A percentile compares a stretch with the other conserved stretches of the same genome.
Evolutionary conservation across 768 basidiomycete species (phyloP).

Genomic region (Agaricus bisporus): DNA sequence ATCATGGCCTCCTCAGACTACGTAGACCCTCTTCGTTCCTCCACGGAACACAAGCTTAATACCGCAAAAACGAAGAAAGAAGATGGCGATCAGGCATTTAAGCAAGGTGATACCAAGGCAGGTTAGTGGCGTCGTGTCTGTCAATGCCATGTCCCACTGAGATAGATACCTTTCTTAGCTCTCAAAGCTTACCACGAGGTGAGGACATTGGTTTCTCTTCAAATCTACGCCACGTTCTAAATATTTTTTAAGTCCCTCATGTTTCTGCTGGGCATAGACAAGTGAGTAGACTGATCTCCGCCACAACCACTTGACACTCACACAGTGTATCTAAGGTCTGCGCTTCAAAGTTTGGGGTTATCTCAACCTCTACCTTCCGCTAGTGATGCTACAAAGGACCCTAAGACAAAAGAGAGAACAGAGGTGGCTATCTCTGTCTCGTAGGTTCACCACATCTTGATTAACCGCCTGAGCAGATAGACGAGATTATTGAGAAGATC

Average conservation of each 20-base stretch:
- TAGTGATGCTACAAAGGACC: constrained; percentile 23
- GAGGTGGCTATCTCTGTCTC: constrained; percentile 39
- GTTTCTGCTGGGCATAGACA: constrained; percentile 73
- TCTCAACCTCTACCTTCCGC: constrained; percentile 21
- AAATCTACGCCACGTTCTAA: neutral
- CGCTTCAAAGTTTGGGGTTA: constrained; percentile 47
- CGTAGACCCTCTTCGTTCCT: constrained; percentile 13
- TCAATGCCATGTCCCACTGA: neutral
- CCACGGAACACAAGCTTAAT: constrained; percentile 39
- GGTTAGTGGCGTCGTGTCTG: constrained; percentile 34
- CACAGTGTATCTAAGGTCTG: constrained; percentile 34
- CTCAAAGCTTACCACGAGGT: constrained; percentile 72
- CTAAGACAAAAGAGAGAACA: constrained; percentile 50
- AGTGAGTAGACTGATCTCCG: constrained; percentile 36
- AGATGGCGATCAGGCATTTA: constrained; percentile 62
- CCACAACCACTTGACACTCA: neutral
- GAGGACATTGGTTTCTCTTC: constrained; percentile 10
- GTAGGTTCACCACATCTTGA: neutral
- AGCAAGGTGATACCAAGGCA: constrained; percentile 50
- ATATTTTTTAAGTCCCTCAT: constrained; percentile 47
- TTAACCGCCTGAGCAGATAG: constrained; percentile 40
- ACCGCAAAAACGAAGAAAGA: constrained; percentile 67
- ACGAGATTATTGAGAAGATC: constrained; percentile 72
- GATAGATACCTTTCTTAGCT: constrained; percentile 33
- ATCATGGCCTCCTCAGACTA: constrained; percentile 9